Percentiles rank a stretch among this genome's conserved stretches.
Conservation (phyloP, 345 rosid species). For the Eucalyptus cladocalyx region DNA sequence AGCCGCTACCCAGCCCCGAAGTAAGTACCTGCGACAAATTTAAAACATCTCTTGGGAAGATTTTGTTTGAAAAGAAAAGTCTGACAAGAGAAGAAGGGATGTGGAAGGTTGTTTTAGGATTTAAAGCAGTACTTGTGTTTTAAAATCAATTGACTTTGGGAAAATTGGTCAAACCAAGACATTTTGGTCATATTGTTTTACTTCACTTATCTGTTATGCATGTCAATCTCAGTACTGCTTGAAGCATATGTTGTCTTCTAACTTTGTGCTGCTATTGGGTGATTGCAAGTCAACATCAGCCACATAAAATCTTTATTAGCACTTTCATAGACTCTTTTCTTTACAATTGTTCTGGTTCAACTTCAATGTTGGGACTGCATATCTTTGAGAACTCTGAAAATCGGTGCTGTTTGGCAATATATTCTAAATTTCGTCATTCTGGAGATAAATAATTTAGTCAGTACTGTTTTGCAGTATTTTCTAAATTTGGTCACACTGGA, state of each 20-base stretch:
- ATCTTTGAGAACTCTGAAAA: neutral
- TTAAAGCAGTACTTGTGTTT: too few species aligned
- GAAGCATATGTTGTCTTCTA: neutral
- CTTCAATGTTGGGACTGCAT: neutral
- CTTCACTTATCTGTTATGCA: neutral
- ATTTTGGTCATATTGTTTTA: too few species aligned
- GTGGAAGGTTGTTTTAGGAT: too few species aligned
- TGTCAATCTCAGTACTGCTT: neutral
- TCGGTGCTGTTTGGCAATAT: neutral
- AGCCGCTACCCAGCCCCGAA: constrained; percentile 77
- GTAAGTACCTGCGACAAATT: constrained; percentile 26
- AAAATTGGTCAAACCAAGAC: too few species aligned
- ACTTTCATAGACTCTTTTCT: neutral
- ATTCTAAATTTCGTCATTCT: neutral
- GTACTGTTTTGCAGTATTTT: neutral
- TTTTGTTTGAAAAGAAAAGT: too few species aligned
- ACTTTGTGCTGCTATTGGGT: neutral
- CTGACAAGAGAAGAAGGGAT: too few species aligned
- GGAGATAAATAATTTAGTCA: neutral
- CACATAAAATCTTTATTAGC: neutral
- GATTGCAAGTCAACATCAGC: neutral
- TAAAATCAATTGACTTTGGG: too few species aligned
- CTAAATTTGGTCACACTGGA: neutral
- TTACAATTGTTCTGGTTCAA: neutral
- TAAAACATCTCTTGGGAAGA: too few species aligned